Conservation (phyloP, 2,329 filamentous ascomycete species). For the Lachnellula cervina region DNA sequence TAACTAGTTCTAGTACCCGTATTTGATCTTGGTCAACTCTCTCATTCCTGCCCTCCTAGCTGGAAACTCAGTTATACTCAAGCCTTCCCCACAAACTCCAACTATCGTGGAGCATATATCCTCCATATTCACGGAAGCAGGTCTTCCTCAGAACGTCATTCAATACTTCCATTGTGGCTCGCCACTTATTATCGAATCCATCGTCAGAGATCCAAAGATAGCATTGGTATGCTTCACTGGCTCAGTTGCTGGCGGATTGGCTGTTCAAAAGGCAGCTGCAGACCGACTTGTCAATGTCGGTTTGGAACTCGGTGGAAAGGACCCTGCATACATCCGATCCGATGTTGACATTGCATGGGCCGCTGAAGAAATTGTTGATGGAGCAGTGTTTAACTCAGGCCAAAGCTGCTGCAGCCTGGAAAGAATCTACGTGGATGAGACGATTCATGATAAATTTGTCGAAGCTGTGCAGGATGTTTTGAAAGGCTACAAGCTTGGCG, state of each 20-base stretch:
- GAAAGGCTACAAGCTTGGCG: slow-evolving; percentile 77
- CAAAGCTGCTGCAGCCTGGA: slow-evolving; percentile 95
- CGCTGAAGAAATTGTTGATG: slow-evolving; percentile 90
- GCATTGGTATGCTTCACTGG: slow-evolving; percentile 89
- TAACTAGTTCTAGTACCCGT: slow-evolving; percentile 67
- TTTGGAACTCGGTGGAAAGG: slow-evolving; percentile 89
- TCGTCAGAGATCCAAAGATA: slow-evolving; percentile 73
- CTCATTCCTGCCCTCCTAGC: slow-evolving; percentile 85
- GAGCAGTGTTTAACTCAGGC: slow-evolving; percentile 96
- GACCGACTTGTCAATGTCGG: slow-evolving; percentile 82
- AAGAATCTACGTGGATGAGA: slow-evolving; percentile 83
- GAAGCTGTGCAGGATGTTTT: slow-evolving; percentile 75
- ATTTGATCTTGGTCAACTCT: slow-evolving; percentile 88
- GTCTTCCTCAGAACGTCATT: slow-evolving; percentile 76
- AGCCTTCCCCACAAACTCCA: slow-evolving; percentile 91
- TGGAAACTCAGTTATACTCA: slow-evolving; percentile 87
- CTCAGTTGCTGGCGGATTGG: slow-evolving; percentile 80
- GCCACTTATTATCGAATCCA: slow-evolving; percentile 66
- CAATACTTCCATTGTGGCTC: slow-evolving; percentile 92
- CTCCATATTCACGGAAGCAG: slow-evolving; percentile 71
- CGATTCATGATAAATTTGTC: slow-evolving; percentile 78
- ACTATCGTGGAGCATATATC: slow-evolving; percentile 83
- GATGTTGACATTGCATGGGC: slow-evolving; percentile 90
- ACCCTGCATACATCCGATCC: slow-evolving; percentile 80
- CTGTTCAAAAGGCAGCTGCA: slow-evolving; percentile 78